Base-by-base conservation (phyloP, 768 basidiomycete species). In the Kwoniella pini region DNA sequence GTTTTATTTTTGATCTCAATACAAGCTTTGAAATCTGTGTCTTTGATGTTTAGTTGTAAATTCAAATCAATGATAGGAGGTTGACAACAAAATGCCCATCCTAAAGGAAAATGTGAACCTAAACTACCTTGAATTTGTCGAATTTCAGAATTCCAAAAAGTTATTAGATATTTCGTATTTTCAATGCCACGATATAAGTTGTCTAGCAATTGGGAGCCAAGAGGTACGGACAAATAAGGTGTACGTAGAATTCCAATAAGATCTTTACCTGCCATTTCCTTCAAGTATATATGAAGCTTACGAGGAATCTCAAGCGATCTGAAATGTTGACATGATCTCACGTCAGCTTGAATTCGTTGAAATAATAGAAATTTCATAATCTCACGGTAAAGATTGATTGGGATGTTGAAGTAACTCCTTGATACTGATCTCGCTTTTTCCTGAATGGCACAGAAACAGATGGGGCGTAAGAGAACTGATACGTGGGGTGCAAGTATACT, bases 71-170 rank as follows among this genome's bases (percentile, higher is more conserved):
- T 39, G 2, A 5, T 21, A 2, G 51, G 51, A 19, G 51, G 51
- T 15, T 53, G 51, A 53, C 51, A 39, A 13, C 26, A 15, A 17
- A 53, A 39, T 1, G 51, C 51, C 38, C 33, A 39, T 26, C 33
- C 22, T 13, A 53, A 26, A 2, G 19, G 17, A 3, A 36, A 36
- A 21, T 53, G 51, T 3, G 11, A 2, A 17, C 11, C 38, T 13
- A 53, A 15, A 15, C 38, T 53, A 17, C 31, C 33, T 0, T 36
- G 17, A 9, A 24, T 4, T 12, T 53, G 24, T 26, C 38, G 31
- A 17, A 38, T 36, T 24, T 39, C 38, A 19, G n/a, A 17, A 36
- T 30, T 26, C 45, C 45, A 46, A 38, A 53, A 39, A 3, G 51
- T 53, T n/a, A 39, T 9, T 7, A 51, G 22, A 17, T 30, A 38